Percentiles rank a stretch among this genome's conserved stretches.
phyloP scores from a whole-genome alignment of 441 rosid species.

The Erodium trifolium region DNA sequence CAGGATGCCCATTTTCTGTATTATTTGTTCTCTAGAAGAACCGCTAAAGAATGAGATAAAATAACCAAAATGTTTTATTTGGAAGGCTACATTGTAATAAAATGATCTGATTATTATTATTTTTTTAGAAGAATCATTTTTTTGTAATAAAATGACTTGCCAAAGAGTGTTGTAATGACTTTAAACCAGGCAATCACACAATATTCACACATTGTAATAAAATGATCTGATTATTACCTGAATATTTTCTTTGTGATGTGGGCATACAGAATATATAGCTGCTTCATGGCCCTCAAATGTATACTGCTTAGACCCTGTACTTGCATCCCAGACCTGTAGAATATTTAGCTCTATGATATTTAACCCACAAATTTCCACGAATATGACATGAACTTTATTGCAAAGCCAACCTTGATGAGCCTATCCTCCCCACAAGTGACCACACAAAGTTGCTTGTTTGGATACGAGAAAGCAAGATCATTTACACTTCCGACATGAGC shows the following conservation, averaged over 20 bases:
- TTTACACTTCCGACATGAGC: constrained; percentile 73
- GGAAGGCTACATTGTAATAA: constrained; percentile 6
- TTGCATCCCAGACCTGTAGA: constrained; percentile 74
- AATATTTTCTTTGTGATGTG: constrained; percentile 70
- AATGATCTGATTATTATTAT: constrained; percentile 18
- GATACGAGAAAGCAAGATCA: constrained; percentile 71
- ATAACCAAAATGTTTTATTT: constrained; percentile 1
- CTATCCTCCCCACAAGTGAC: constrained; percentile 79
- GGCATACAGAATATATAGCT: constrained; percentile 64
- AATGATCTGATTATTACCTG: constrained; percentile 37
- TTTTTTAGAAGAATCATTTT: too few relatives aligned
- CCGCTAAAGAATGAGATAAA: not conserved
- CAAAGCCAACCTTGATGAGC: constrained; percentile 46
- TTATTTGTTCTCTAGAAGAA: not conserved
- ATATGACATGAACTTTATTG: not conserved
- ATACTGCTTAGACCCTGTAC: constrained; percentile 37
- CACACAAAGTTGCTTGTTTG: constrained; percentile 53
- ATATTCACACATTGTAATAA: not conserved
- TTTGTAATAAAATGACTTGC: too few relatives aligned
- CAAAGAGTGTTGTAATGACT: too few relatives aligned
- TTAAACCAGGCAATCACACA: too few relatives aligned
- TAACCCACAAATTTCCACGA: constrained; percentile 11
- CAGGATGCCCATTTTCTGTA: not conserved
- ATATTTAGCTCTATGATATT: constrained; percentile 15
- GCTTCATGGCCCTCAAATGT: constrained; percentile 72